phyloP scores from a whole-genome alignment of 1,284 basidiomycete genomes.

The Ceratorhiza oryzae-sativae region DNA sequence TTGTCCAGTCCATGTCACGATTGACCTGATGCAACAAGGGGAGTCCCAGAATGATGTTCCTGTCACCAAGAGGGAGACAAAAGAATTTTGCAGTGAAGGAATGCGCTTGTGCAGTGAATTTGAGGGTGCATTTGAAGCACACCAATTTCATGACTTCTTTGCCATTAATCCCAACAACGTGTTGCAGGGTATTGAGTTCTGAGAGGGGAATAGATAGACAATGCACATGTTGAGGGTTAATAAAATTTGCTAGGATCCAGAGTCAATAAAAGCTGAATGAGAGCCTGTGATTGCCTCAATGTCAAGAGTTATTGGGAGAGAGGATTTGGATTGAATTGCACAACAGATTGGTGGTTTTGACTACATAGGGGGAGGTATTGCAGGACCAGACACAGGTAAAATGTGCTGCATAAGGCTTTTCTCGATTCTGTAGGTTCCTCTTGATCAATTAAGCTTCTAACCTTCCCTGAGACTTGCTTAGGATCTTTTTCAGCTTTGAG shows the following conservation, averaged over 20 bases:
- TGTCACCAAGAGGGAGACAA: neutral
- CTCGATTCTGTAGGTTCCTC: neutral
- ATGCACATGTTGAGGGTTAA: neutral
- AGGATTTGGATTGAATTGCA: neutral
- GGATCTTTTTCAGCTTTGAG: neutral
- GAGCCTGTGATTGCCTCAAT: conserved; percentile 8
- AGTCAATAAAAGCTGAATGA: neutral
- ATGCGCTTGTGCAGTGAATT: neutral
- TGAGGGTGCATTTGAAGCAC: neutral
- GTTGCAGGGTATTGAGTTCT: neutral
- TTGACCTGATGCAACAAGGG: neutral
- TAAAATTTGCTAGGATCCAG: neutral
- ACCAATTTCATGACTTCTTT: neutral
- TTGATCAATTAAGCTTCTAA: neutral
- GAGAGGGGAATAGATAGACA: neutral
- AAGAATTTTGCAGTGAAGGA: neutral
- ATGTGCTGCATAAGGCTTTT: neutral
- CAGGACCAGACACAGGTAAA: neutral
- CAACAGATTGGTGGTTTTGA: neutral
- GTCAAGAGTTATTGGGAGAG: neutral
- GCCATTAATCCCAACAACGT: neutral
- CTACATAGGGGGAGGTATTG: neutral
- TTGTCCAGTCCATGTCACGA: no score
- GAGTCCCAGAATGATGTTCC: neutral
- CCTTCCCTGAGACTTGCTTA: neutral